These are phyloP conservation scores for Blepharisma stoltei DNA, from an alignment of 73 alveolate genomes.

Conservation along the genomic window DNA sequence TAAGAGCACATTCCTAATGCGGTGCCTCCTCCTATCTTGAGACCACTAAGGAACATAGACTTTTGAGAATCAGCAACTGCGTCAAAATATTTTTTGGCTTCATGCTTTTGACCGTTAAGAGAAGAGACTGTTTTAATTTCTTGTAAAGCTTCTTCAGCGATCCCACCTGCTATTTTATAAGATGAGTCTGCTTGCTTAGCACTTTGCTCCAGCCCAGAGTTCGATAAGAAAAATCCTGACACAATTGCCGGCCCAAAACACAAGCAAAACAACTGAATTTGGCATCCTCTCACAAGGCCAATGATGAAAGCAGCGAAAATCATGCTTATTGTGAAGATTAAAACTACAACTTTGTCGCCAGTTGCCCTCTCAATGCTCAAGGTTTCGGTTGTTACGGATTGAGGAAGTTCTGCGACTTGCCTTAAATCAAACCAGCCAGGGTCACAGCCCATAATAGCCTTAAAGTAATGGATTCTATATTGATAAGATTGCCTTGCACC, in stretches of 20 bases:
- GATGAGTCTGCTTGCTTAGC: slow-evolving; percentile 31
- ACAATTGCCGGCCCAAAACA: not conserved
- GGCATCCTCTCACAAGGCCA: not conserved
- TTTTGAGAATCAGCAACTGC: not conserved
- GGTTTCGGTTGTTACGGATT: not conserved
- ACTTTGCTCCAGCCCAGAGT: not conserved
- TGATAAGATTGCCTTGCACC: not conserved
- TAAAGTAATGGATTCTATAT: not conserved
- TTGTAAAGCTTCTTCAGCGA: slow-evolving; percentile 3
- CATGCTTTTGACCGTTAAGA: not conserved
- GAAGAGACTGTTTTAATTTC: not conserved
- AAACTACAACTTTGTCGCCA: not conserved
- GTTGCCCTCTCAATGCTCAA: not conserved
- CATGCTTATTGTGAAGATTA: not conserved
- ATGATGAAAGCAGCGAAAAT: not conserved
- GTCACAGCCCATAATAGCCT: not conserved
- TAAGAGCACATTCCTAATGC: not conserved
- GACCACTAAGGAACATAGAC: not conserved
- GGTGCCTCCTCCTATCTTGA: not conserved
- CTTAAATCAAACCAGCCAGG: not conserved
- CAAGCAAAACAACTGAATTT: not conserved
- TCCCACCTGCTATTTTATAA: not conserved
- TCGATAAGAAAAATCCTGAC: not conserved
- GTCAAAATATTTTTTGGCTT: not conserved
- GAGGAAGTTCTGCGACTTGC: not conserved